These are phyloP conservation scores for Alternaria panax DNA, from an alignment of 2,329 filamentous ascomycete genomes.

Conservation along the genomic window DNA sequence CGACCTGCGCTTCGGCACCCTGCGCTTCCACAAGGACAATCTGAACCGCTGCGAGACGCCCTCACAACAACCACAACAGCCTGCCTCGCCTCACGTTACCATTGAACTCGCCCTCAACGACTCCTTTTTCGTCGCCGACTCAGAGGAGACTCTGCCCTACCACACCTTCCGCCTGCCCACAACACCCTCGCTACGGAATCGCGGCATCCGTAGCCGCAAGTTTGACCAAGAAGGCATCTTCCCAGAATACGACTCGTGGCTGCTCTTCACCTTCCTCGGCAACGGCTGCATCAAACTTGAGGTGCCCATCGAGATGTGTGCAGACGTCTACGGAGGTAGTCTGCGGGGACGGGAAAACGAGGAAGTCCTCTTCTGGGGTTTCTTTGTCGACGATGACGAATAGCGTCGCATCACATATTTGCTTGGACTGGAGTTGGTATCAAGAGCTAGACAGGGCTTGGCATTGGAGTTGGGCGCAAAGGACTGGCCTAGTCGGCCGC, in stretches of 20 bases:
- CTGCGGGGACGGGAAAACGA: conserved; percentile 43
- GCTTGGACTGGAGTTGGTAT: conserved; percentile 32
- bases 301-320: conserved; percentile 49
- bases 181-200: conserved; percentile 42
- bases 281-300: conserved; percentile 47
- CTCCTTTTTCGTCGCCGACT: conserved; percentile 47
- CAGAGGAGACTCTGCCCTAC: conserved; percentile 46
- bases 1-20: conserved; percentile 45
- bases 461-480: conserved; percentile 45
- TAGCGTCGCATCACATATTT: conserved; percentile 27
- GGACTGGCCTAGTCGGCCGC: conserved; percentile 20
- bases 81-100: conserved; percentile 22
- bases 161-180: conserved; percentile 44
- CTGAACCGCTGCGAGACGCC: not conserved
- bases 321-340: conserved; percentile 43
- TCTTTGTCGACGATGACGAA: conserved; percentile 44
- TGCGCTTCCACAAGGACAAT: conserved; percentile 40
- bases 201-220: conserved; percentile 44
- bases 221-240: conserved; percentile 40
- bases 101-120: conserved; percentile 45
- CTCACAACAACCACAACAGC: not conserved
- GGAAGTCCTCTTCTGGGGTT: conserved; percentile 47
- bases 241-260: conserved; percentile 47
- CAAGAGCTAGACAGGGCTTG: conserved; percentile 34
- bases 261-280: conserved; percentile 48